Evolutionary conservation across 768 basidiomycete genomes (phyloP), one percentile per base, ranked within the genome.

Genomic region (Leccinum longicurvipes): DNA sequence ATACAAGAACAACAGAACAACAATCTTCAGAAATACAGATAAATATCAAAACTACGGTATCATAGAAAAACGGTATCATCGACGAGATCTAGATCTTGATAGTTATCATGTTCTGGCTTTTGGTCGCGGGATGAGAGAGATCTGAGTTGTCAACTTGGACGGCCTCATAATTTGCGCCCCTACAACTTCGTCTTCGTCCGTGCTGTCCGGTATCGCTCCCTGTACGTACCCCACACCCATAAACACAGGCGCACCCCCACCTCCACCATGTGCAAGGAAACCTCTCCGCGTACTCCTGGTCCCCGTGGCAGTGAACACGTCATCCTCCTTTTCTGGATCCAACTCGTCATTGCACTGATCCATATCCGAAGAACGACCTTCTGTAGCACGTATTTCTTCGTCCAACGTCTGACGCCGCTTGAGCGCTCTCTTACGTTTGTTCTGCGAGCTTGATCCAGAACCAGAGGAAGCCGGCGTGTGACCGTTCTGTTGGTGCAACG

Each of bases 241-340:
- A 55, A 83, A 82, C 11, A 92, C 84, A 1, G 89, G 85, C 1
- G 65, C 55, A 1, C 90, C 90, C 23, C 85, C 88, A 10, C 79
- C 88, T 1, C 90, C 89, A 12, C 89, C 89, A 62, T 82, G 85
- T 4, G 87, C 85, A 21, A 91, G 73, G 59, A 90, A 92, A 2
- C 87, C 86, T 5, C 66, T 72, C 17, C 70, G 74, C 61, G 77
- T 82, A 50, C 77, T 81, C 64, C 75, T 76, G 39, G 75, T 81
- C 11, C 87, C 87, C 2, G 81, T 76, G 17, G 79, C 86, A 2
- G 75, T 68, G 12, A 83, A 77, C 14, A 82, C 72, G 24, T 69
- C 68, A 1, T 87, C 85, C 10, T 55, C 29, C n/a, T 76, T 57
- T 23, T 76, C 83, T 19, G 68, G 29, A 6, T 67, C 69, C 11